Base-by-base conservation (phyloP, 352 stramenopile genomes). In the Blastocystis sp. region DNA sequence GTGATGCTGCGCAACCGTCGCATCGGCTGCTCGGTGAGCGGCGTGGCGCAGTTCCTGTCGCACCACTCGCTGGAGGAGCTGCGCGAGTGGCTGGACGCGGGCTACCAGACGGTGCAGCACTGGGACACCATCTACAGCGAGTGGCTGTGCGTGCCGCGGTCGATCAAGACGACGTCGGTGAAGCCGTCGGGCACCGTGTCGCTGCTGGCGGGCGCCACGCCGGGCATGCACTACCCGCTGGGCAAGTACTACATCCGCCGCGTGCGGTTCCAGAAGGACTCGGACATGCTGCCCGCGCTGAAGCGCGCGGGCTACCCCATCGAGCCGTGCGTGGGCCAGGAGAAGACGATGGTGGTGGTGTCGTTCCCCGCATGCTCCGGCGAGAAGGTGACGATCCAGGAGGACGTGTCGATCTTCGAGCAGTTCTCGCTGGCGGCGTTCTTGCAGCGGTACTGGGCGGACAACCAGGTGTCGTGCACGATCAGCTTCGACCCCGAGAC, bases 391-490 rank as follows among this genome's bases (percentile, higher is more conserved):
- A 93, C 93, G 0, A 96, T 94, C 41, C 86, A 94, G 19, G 80
- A 90, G 2, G 90, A 96, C 34, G 91, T 97, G n/a, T 94, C 91
- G 11, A 93, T 95, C 76, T 97, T 94, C 93, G 94, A 97, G 86
- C 94, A 97, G 89, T 92, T 97, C 67, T 91, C 92, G 64, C 91
- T 97, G 38, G 93, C 94, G 28, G 93, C 93, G 34, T 97, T 97
- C 80, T 82, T 97, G 40, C 94, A 97, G 90, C 92, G 93, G 19
- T 92, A 96, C 90, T 97, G 94, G 94, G 94, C 94, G 1, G 94
- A 97, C 90, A 97, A 97, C 89, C 91, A 93, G 82, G 94, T 97
- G 80, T 96, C 93, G 88, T 97, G 93, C 89, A 97, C 94, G 0
- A 93, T 97, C 52, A 96, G 93, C 17, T 97, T 97, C 88, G 93